Conservation (phyloP, 441 rosid species). For the Erysimum pusillum region DNA sequence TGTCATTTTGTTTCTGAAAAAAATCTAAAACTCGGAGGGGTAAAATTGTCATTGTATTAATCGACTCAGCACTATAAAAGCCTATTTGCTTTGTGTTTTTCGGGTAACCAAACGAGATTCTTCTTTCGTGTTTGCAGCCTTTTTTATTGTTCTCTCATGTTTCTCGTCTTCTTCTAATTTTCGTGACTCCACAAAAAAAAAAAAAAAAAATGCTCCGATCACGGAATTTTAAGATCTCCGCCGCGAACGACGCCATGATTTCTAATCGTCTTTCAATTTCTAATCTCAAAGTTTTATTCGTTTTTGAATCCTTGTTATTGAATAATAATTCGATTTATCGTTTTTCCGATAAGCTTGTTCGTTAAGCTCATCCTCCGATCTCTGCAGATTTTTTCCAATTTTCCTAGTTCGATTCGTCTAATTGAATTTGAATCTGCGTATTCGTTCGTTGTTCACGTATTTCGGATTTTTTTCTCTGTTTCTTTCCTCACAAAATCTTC, state of each 20-base stretch:
- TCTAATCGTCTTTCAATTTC: conserved; percentile 42
- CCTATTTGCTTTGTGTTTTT: neutral
- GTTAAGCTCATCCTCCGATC: conserved; percentile 63
- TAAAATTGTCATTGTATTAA: neutral
- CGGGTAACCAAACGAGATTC: neutral
- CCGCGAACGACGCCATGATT: conserved; percentile 39
- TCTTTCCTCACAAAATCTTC: neutral
- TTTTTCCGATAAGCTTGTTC: conserved; percentile 59
- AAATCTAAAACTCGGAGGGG: neutral
- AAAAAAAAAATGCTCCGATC: conserved; percentile 43
- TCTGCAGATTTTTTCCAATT: conserved; percentile 66
- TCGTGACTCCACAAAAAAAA: neutral
- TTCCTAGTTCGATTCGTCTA: conserved; percentile 59
- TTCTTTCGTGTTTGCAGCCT: neutral
- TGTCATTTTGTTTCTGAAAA: neutral
- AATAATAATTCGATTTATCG: conserved; percentile 37
- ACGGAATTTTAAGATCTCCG: conserved; percentile 40
- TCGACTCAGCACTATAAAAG: conserved; percentile 22
- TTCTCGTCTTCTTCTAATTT: conserved; percentile 23
- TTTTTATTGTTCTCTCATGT: conserved; percentile 26
- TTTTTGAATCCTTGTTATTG: conserved; percentile 46
- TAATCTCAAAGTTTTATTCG: conserved; percentile 45
- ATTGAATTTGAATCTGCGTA: conserved; percentile 52
- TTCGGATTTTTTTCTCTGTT: conserved; percentile 8
- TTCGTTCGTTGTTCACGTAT: conserved; percentile 50